Evolutionary conservation across 2,329 filamentous ascomycete species (phyloP), one percentile per base, ranked within the genome.

Genomic region (Didymella exigua): DNA sequence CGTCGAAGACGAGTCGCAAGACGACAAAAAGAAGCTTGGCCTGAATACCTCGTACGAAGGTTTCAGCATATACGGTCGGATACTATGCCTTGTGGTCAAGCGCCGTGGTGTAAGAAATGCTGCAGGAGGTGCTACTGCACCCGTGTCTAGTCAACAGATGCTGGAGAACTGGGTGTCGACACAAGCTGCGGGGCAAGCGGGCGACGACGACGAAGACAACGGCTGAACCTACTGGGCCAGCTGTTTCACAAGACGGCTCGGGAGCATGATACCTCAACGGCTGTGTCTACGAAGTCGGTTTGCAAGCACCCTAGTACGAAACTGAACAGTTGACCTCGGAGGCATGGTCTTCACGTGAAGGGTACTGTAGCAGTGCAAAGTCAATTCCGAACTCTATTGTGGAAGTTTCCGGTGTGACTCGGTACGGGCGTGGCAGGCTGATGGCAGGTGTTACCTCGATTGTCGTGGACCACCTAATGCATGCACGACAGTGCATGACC

Each of bases 31-130:
- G 80, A 98, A 97, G 75, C 78, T 96, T 65, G 85, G 84, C 18
- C 85, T 97, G 79, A 88, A 89, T 58, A 95, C 93, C 23, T 88
- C 87, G 13, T 99, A 98, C 76, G 92, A 98, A 68, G 93, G 95
- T 8, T 98, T 98, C 77, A 90, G 89, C 66, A 97, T 99, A 70
- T 96, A 96, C 77, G 92, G 95, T 10, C 89, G 91, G 64, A 91
- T 96, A 41, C 80, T 99, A 23, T 98, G 93, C 75, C 82, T 99
- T 54, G 89, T 99, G 8, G 88, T 99, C 75, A 90, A 89, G 72
- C 87, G 89, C 58, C 88, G 87, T 61, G 82, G 80, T 42, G 60
- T 51, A 8, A 66, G 67, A 18, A 58, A 51, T 23, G 49, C 55
- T 19, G 38, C 62, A 31, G 62, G 61, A 41, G 62, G 59, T 42